These are phyloP conservation scores for Exophiala spinifera DNA, from an alignment of 2,329 filamentous ascomycete species.

Conservation along the genomic window DNA sequence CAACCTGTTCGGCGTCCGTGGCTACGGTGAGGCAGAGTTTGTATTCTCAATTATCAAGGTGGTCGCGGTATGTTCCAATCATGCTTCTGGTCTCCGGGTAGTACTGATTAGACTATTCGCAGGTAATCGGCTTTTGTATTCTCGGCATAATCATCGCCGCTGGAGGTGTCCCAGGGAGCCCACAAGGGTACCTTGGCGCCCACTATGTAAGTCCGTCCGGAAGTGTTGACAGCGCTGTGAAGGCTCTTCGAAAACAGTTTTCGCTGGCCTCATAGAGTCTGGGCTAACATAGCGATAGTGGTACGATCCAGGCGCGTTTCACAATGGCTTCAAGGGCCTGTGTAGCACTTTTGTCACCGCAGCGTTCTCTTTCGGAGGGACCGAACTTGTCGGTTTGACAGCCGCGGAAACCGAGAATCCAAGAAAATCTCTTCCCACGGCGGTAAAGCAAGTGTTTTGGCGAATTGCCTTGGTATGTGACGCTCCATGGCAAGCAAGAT, in stretches of 20 bases:
- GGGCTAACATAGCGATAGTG: conserved; percentile 44
- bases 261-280: no score
- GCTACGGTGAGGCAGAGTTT: conserved; percentile 88
- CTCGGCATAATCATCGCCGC: conserved; percentile 64
- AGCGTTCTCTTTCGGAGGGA: conserved; percentile 62
- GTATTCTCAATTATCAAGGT: conserved; percentile 84
- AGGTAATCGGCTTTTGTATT: conserved; percentile 72
- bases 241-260: no score
- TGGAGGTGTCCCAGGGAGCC: conserved; percentile 64
- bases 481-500: neutral
- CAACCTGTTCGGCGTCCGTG: conserved; percentile 84
- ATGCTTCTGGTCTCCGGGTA: no score
- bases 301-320: conserved; percentile 68
- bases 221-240: no score
- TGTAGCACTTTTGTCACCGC: conserved; percentile 63
- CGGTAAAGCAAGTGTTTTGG: conserved; percentile 91
- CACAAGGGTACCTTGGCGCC: conserved; percentile 71
- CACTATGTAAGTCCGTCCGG: conserved; percentile 42
- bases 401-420: conserved; percentile 59
- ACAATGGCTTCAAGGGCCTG: conserved; percentile 66
- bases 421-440: conserved; percentile 72
- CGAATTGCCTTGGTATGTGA: conserved; percentile 64
- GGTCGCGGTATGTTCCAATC: conserved; percentile 51
- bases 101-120: no score
- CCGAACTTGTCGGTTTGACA: conserved; percentile 60